Evolutionary conservation across 495 filamentous ascomycete genomes (phyloP).

Genomic region (Sabuloglossum arenarium): DNA sequence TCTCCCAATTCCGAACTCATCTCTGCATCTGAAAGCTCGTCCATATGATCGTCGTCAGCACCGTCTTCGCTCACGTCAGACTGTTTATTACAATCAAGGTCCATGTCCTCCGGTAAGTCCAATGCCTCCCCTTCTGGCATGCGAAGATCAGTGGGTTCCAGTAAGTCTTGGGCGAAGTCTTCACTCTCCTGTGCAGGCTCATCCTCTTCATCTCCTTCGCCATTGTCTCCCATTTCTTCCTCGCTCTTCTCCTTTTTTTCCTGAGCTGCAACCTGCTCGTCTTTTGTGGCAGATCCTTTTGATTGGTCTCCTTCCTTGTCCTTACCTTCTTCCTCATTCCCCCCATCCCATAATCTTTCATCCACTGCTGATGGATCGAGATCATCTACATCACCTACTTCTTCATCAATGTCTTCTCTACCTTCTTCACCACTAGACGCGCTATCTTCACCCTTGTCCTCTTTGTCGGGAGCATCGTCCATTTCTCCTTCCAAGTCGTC

Average conservation of each 20-base stretch:
- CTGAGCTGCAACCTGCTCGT: conserved; percentile 36
- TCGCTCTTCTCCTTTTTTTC: conserved; percentile 25
- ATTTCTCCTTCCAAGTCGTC: conserved; percentile 44
- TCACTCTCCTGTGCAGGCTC: conserved; percentile 38
- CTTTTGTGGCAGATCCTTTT: conserved; percentile 39
- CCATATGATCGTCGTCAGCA: conserved; percentile 15
- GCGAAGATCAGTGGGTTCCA: conserved; percentile 46
- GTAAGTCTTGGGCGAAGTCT: conserved; percentile 34
- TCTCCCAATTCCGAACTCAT: conserved; percentile 20
- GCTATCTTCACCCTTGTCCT: conserved; percentile 33
- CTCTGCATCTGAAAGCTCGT: conserved; percentile 18
- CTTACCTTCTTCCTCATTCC: conserved; percentile 54
- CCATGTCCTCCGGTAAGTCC: conserved; percentile 48
- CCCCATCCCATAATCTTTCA: conserved; percentile 95
- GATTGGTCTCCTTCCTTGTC: conserved; percentile 58
- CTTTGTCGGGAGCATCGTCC: conserved; percentile 60
- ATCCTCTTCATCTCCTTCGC: conserved; percentile 30
- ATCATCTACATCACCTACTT: conserved; percentile 74
- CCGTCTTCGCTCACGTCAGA: conserved; percentile 13
- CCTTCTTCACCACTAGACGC: conserved; percentile 18
- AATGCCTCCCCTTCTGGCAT: conserved; percentile 48
- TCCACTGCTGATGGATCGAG: conserved; percentile 75
- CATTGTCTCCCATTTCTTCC: conserved; percentile 25
- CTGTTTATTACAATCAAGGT: conserved; percentile 42
- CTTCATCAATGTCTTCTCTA: conserved; percentile 57